Evolutionary conservation across 306 rosid species (phyloP).

Genomic region (Morella rubra): DNA sequence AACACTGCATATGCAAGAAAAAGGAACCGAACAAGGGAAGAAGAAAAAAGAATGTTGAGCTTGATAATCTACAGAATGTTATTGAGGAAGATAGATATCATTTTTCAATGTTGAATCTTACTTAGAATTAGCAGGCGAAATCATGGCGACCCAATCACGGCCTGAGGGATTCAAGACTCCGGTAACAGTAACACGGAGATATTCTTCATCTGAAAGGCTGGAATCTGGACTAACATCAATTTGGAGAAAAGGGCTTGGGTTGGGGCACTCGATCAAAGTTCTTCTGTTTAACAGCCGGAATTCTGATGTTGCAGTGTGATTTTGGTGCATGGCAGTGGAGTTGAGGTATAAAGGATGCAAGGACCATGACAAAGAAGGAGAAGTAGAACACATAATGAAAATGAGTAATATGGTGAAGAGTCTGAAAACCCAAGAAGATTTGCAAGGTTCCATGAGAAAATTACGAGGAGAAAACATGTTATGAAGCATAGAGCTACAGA

Average conservation of each 20-base stretch:
- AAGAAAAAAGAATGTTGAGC: no score
- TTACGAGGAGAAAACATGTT: no score
- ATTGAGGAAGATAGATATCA: no score
- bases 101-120: slow-evolving; percentile 18
- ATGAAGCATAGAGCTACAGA: no score
- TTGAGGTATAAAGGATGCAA: slow-evolving; percentile 30
- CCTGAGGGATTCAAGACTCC: slow-evolving; percentile 57
- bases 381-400: background rate
- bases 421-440: background rate
- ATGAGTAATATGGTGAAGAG: background rate
- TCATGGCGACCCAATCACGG: slow-evolving; percentile 76
- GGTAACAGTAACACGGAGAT: slow-evolving; percentile 47
- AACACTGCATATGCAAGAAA: slow-evolving; percentile 34
- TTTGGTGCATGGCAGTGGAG: slow-evolving; percentile 41
- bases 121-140: slow-evolving; percentile 72
- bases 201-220: slow-evolving; percentile 46
- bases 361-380: slow-evolving; percentile 5
- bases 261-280: slow-evolving; percentile 37
- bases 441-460: no score
- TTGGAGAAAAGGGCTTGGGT: slow-evolving; percentile 32
- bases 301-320: slow-evolving; percentile 60
- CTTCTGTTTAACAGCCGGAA: slow-evolving; percentile 64
- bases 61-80: no score
- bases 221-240: slow-evolving; percentile 17
- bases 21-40: no score